Evolutionary conservation across 2,329 filamentous ascomycete genomes (phyloP).

Genomic region (Paecilomyces formosus): DNA sequence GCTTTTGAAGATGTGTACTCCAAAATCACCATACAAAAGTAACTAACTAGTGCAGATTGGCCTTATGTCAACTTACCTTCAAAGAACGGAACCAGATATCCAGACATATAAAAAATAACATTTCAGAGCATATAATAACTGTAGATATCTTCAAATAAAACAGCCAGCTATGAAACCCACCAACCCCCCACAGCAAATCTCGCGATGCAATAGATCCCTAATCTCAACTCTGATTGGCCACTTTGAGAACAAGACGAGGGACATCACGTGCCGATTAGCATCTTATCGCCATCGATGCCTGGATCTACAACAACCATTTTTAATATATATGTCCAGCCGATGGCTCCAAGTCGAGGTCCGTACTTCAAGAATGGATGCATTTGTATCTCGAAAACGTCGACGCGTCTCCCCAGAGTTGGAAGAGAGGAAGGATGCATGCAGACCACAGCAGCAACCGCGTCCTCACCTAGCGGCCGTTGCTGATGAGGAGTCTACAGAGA

Average conservation of each 20-base stretch:
- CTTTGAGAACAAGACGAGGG: slow-evolving; percentile 10
- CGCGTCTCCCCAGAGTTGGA: slow-evolving; percentile 11
- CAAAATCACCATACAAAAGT: too few species aligned
- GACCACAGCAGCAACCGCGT: neutral
- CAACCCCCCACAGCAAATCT: neutral
- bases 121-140: too few species aligned
- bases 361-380: slow-evolving; percentile 30
- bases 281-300: slow-evolving; percentile 1
- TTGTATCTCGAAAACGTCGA: slow-evolving; percentile 29
- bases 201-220: neutral
- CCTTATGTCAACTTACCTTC: too few species aligned
- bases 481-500: slow-evolving; percentile 76
- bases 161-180: too few species aligned
- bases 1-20: too few species aligned
- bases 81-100: too few species aligned
- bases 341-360: slow-evolving; percentile 13
- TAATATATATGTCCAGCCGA: neutral
- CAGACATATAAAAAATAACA: too few species aligned
- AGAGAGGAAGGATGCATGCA: slow-evolving; percentile 1
- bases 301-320: neutral
- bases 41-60: too few species aligned
- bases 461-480: slow-evolving; percentile 6
- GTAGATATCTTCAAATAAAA: too few species aligned
- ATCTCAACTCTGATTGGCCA: slow-evolving; percentile 20
- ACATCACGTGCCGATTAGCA: slow-evolving; percentile 20